Conservation (phyloP, 2,329 filamentous ascomycete species). For the Xylariaceae sp. region DNA sequence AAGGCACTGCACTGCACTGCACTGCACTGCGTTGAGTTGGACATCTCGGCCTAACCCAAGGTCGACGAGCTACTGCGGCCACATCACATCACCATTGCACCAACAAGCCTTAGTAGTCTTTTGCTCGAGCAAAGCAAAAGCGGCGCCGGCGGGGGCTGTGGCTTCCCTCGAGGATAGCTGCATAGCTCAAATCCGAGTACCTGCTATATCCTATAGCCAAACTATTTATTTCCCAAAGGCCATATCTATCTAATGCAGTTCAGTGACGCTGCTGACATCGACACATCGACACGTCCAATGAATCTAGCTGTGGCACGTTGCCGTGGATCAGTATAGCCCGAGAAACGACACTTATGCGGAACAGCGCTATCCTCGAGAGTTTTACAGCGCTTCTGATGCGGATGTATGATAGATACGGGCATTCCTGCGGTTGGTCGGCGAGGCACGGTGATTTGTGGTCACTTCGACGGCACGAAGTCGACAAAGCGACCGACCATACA, state of each 20-base stretch:
- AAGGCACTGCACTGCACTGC: background rate
- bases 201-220: background rate
- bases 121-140: constrained; percentile 9
- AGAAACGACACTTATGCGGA: background rate
- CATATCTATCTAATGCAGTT: background rate
- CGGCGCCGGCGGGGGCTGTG: constrained; percentile 1
- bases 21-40: constrained; percentile 1
- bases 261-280: background rate
- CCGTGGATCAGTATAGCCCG: background rate
- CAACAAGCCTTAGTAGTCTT: constrained; percentile 6
- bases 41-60: constrained; percentile 5
- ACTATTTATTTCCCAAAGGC: constrained; percentile 1
- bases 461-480: constrained; percentile 10
- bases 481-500: constrained; percentile 6
- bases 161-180: constrained; percentile 2
- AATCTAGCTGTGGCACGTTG: background rate
- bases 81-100: constrained; percentile 17
- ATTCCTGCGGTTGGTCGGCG: constrained; percentile 8
- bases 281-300: background rate
- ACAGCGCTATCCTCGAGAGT: background rate
- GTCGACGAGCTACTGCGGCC: constrained; percentile 18
- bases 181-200: constrained; percentile 6
- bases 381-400: background rate
- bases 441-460: constrained; percentile 4
- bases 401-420: background rate